Evolutionary conservation across 129 eudicot species (phyloP).

Genomic region (Flaveria brownii): DNA sequence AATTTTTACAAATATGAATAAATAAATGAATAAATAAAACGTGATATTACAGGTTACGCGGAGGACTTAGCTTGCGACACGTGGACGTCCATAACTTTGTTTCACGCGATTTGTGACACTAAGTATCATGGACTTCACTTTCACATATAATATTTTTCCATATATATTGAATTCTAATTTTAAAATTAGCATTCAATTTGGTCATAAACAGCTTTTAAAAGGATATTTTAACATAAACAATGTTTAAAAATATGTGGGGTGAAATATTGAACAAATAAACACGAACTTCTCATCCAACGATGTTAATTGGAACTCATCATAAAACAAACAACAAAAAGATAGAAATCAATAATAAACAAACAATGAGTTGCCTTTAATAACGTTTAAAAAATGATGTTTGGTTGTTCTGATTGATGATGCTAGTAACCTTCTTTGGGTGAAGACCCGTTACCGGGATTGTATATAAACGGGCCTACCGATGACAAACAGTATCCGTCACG

Average conservation of each 20-base stretch:
- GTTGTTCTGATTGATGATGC: background rate
- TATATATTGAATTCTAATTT: no score
- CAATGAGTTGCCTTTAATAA: background rate
- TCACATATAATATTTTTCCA: no score
- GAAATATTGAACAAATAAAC: background rate
- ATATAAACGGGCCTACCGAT: slow-evolving; percentile 56
- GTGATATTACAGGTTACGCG: no score
- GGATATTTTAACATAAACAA: no score
- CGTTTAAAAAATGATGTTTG: background rate
- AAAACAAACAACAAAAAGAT: slow-evolving; percentile 12
- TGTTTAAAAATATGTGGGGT: background rate
- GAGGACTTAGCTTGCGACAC: no score
- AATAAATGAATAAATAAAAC: no score
- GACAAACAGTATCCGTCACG: slow-evolving; percentile 34
- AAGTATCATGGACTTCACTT: no score
- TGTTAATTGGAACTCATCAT: background rate
- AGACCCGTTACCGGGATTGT: slow-evolving; percentile 23
- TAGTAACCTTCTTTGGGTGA: slow-evolving; percentile 36
- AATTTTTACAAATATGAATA: no score
- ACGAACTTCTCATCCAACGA: background rate
- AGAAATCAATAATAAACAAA: slow-evolving; percentile 8
- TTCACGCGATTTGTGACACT: no score
- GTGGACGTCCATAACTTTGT: no score
- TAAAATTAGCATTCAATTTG: no score
- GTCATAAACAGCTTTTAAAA: no score